Conservation (phyloP, 2,329 filamentous ascomycete genomes). For the Cladophialophora chaetospira region DNA sequence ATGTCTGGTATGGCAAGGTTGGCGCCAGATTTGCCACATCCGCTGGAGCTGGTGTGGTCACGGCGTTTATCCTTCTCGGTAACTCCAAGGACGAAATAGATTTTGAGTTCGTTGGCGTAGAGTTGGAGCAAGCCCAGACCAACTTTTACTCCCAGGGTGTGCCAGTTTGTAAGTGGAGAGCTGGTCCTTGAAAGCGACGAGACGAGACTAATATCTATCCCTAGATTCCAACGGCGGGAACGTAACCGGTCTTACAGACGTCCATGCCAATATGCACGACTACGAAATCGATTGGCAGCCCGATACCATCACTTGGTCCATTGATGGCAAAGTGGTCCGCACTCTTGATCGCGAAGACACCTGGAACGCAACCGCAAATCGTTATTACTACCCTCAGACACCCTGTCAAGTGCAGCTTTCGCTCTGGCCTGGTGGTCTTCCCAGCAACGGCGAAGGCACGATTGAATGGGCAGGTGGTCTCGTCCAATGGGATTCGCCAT, state of each 20-base stretch:
- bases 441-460: slow-evolving; percentile 78
- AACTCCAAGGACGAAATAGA: slow-evolving; percentile 99
- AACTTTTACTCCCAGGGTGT: slow-evolving; percentile 98
- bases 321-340: slow-evolving; percentile 79
- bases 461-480: slow-evolving; percentile 87
- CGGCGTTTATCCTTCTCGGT: slow-evolving; percentile 91
- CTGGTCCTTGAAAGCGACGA: not conserved
- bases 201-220: slow-evolving; percentile 10
- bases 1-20: slow-evolving; percentile 97
- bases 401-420: slow-evolving; percentile 89
- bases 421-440: slow-evolving; percentile 88
- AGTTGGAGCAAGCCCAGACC: slow-evolving; percentile 77
- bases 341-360: slow-evolving; percentile 75
- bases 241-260: slow-evolving; percentile 63
- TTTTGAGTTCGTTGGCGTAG: slow-evolving; percentile 87
- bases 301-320: slow-evolving; percentile 79
- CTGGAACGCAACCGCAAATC: slow-evolving; percentile 79
- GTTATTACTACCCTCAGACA: slow-evolving; percentile 87
- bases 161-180: slow-evolving; percentile 70
- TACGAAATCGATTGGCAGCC: slow-evolving; percentile 94
- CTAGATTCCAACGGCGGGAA: slow-evolving; percentile 75
- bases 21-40: slow-evolving; percentile 82
- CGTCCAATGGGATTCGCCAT: slow-evolving; percentile 80
- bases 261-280: slow-evolving; percentile 76
- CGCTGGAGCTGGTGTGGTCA: slow-evolving; percentile 86